These are phyloP conservation scores for Cryptococcus jaspeensis DNA, from an alignment of 1,284 basidiomycete genomes.

Conservation along the genomic window DNA sequence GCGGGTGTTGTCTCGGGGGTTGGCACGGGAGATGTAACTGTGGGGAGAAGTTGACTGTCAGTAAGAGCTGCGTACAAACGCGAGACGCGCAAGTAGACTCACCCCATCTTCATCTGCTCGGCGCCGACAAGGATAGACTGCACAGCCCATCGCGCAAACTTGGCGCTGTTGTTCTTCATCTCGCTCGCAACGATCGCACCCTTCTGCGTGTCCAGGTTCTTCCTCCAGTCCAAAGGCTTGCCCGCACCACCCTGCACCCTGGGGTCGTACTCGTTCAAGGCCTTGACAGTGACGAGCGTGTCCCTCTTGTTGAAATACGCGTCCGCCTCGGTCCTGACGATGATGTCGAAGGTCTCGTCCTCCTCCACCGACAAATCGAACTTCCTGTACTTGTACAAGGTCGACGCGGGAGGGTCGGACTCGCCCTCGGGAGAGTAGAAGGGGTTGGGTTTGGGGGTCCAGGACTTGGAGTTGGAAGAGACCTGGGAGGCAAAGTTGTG, in stretches of 20 bases:
- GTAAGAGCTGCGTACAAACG: background rate
- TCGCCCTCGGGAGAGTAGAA: slow-evolving; percentile 92
- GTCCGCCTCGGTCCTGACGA: slow-evolving; percentile 95
- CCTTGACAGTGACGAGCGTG: slow-evolving; percentile 80
- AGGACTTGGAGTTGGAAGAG: slow-evolving; percentile 59
- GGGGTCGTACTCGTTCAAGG: slow-evolving; percentile 97
- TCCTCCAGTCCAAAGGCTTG: slow-evolving; percentile 89
- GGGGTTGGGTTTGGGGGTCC: slow-evolving; percentile 80
- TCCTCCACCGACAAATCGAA: slow-evolving; percentile 93
- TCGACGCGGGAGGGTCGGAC: slow-evolving; percentile 90
- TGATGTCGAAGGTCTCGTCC: slow-evolving; percentile 79
- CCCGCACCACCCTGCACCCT: slow-evolving; percentile 66
- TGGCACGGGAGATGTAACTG: slow-evolving; percentile 79
- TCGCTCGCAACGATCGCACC: slow-evolving; percentile 98
- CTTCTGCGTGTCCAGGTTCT: slow-evolving; percentile 91
- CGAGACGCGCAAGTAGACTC: slow-evolving; percentile 16
- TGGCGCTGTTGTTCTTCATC: slow-evolving; percentile 99
- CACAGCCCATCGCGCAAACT: slow-evolving; percentile 95
- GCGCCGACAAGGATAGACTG: slow-evolving; percentile 95
- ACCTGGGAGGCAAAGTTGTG: slow-evolving; percentile 92
- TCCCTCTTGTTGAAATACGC: slow-evolving; percentile 68
- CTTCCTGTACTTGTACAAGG: slow-evolving; percentile 93
- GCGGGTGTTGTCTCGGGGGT: slow-evolving; percentile 88
- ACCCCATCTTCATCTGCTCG: slow-evolving; percentile 97
- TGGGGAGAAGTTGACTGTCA: slow-evolving; percentile 4